Evolutionary conservation across 177 flowering plant species (phyloP).

Genomic region (Vitis hybrid): DNA sequence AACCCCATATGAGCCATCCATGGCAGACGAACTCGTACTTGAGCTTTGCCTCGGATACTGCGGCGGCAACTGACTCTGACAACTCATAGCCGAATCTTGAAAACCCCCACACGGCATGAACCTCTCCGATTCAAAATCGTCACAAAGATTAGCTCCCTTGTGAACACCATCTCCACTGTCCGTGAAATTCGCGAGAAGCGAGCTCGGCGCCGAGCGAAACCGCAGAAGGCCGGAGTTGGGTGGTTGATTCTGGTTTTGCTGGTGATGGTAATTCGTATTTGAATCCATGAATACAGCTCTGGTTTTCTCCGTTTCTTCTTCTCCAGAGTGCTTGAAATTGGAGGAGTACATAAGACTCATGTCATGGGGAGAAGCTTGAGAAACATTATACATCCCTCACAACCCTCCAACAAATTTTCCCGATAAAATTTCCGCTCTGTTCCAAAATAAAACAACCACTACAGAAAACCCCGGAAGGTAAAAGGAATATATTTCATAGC

Average conservation of each 20-base stretch:
- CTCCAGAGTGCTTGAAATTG: not conserved
- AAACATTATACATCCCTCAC: slow-evolving; percentile 10
- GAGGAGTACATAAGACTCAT: not conserved
- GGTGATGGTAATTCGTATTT: slow-evolving; percentile 10
- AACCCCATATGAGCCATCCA: slow-evolving; percentile 22
- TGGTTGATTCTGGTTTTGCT: slow-evolving; percentile 19
- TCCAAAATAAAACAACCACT: too few relatives aligned
- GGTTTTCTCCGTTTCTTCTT: slow-evolving; percentile 2
- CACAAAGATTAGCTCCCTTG: not conserved
- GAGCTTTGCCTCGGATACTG: slow-evolving; percentile 47
- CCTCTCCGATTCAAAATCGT: slow-evolving; percentile 22
- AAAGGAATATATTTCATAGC: too few relatives aligned
- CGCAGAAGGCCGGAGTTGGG: slow-evolving; percentile 42
- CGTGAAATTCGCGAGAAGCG: slow-evolving; percentile 26
- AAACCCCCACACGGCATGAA: slow-evolving; percentile 2
- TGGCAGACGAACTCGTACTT: slow-evolving; percentile 12
- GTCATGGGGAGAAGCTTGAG: slow-evolving; percentile 10
- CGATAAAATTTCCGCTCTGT: slow-evolving; percentile 5
- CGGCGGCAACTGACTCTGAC: slow-evolving; percentile 39
- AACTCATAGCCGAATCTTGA: slow-evolving; percentile 1
- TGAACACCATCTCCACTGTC: slow-evolving; percentile 6
- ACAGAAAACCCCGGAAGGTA: too few relatives aligned
- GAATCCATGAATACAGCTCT: slow-evolving; percentile 26
- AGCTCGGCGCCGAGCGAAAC: slow-evolving; percentile 57
- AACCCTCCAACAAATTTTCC: not conserved